Conservation (phyloP, 805 yeast genomes). For the Pichia nanzhaoensis region DNA sequence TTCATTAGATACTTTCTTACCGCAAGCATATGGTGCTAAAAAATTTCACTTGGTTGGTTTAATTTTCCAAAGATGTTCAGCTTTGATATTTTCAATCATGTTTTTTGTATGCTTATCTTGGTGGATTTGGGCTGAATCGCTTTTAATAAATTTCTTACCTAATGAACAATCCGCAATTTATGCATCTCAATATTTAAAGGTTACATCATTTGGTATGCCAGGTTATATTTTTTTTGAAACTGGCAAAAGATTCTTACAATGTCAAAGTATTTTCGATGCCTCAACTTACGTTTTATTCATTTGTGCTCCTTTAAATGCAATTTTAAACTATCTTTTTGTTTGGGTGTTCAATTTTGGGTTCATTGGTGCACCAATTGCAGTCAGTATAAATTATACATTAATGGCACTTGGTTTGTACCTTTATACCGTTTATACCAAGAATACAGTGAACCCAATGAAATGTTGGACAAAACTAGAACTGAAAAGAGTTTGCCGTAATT, state of each 20-base stretch:
- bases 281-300: constrained; percentile 62
- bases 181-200: constrained; percentile 52
- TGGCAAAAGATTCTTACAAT: constrained; percentile 65
- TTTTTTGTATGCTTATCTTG: constrained; percentile 55
- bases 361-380: constrained; percentile 72
- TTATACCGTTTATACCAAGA: constrained; percentile 42
- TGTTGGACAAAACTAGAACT: constrained; percentile 33
- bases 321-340: constrained; percentile 61
- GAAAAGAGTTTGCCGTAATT: constrained; percentile 40
- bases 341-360: constrained; percentile 65
- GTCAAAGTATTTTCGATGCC: constrained; percentile 76
- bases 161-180: constrained; percentile 40
- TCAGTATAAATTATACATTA: constrained; percentile 61
- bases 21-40: constrained; percentile 70
- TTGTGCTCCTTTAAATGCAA: constrained; percentile 70
- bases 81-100: constrained; percentile 43
- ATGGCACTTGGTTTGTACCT: constrained; percentile 54
- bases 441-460: constrained; percentile 29
- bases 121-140: constrained; percentile 47
- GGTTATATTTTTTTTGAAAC: constrained; percentile 63
- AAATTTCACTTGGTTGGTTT: constrained; percentile 62
- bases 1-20: constrained; percentile 68
- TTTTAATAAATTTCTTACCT: constrained; percentile 38
- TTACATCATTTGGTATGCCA: constrained; percentile 60
- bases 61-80: constrained; percentile 60